Percentiles rank a stretch among this genome's conserved stretches.
Conservation (phyloP, 2,329 filamentous ascomycete species). For the Cladosporium austrohemisphaericum region DNA sequence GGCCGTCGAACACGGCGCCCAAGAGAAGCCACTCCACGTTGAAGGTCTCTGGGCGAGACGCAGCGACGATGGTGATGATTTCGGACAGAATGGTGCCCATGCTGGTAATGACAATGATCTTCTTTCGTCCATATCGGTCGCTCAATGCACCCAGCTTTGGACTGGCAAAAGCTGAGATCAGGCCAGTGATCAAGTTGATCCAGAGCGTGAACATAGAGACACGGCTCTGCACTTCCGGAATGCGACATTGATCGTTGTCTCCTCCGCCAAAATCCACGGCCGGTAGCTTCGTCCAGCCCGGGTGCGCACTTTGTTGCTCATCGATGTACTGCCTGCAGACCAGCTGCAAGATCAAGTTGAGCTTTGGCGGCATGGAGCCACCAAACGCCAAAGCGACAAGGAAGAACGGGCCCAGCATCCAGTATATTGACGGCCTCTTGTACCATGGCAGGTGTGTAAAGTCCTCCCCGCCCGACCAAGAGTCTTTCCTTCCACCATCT, state of each 20-base stretch:
- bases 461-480: slow-evolving; percentile 40
- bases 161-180: slow-evolving; percentile 73
- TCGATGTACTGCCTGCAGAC: slow-evolving; percentile 80
- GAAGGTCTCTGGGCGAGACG: slow-evolving; percentile 66
- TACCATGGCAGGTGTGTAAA: slow-evolving; percentile 62
- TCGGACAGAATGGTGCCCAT: slow-evolving; percentile 72
- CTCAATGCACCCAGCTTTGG: slow-evolving; percentile 82
- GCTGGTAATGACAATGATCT: slow-evolving; percentile 68
- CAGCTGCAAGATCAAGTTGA: slow-evolving; percentile 80
- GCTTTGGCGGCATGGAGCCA: slow-evolving; percentile 76
- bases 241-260: slow-evolving; percentile 75
- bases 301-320: slow-evolving; percentile 58
- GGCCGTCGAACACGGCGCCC: slow-evolving; percentile 73
- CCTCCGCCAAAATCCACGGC: slow-evolving; percentile 57
- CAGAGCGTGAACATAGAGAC: slow-evolving; percentile 77
- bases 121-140: slow-evolving; percentile 78
- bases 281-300: slow-evolving; percentile 58
- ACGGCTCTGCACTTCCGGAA: slow-evolving; percentile 68
- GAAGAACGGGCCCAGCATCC: slow-evolving; percentile 76
- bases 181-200: slow-evolving; percentile 68
- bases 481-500: slow-evolving; percentile 23
- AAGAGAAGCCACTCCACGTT: slow-evolving; percentile 76
- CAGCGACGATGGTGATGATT: slow-evolving; percentile 72
- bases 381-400: slow-evolving; percentile 84
- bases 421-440: slow-evolving; percentile 66